phyloP scores from a whole-genome alignment of 2,329 filamentous ascomycete genomes.

The Epichloe hybrida region DNA sequence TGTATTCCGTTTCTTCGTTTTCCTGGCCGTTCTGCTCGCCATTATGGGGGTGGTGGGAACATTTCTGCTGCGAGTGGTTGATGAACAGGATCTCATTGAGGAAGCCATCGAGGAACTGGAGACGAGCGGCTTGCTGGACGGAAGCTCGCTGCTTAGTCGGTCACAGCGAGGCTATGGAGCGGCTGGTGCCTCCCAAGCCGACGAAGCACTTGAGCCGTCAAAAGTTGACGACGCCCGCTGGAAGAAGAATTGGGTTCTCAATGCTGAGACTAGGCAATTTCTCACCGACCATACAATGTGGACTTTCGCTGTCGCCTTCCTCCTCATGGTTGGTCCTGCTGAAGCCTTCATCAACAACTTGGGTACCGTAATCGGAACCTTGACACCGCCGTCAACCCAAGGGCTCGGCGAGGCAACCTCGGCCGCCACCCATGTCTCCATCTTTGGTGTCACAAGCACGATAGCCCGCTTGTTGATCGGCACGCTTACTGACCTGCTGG shows the following conservation, averaged over 20 bases:
- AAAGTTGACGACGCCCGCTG: slow-evolving; percentile 38
- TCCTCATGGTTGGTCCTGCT: slow-evolving; percentile 86
- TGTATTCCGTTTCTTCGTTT: slow-evolving; percentile 80
- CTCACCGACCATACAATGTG: slow-evolving; percentile 88
- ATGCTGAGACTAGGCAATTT: slow-evolving; percentile 78
- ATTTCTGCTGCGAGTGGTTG: slow-evolving; percentile 63
- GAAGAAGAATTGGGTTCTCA: slow-evolving; percentile 84
- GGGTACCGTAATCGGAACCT: slow-evolving; percentile 80
- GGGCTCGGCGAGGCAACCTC: slow-evolving; percentile 36
- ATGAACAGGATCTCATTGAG: slow-evolving; percentile 78
- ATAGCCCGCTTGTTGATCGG: slow-evolving; percentile 82
- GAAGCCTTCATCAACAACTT: slow-evolving; percentile 98
- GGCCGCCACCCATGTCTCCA: slow-evolving; percentile 79
- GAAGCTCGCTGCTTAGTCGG: slow-evolving; percentile 56
- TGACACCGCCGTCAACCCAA: slow-evolving; percentile 47
- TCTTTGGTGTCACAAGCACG: slow-evolving; percentile 82
- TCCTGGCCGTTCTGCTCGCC: slow-evolving; percentile 60
- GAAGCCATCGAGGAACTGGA: slow-evolving; percentile 86
- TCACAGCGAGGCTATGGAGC: slow-evolving; percentile 49
- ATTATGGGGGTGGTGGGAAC: slow-evolving; percentile 59
- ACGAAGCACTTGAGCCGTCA: slow-evolving; percentile 24
- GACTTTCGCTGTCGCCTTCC: slow-evolving; percentile 81
- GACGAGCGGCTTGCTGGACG: slow-evolving; percentile 67
- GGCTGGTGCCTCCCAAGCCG: slow-evolving; percentile 32
- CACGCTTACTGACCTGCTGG: slow-evolving; percentile 75